phyloP scores from a whole-genome alignment of 148 eudicot genomes.

The Cornus suecica region DNA sequence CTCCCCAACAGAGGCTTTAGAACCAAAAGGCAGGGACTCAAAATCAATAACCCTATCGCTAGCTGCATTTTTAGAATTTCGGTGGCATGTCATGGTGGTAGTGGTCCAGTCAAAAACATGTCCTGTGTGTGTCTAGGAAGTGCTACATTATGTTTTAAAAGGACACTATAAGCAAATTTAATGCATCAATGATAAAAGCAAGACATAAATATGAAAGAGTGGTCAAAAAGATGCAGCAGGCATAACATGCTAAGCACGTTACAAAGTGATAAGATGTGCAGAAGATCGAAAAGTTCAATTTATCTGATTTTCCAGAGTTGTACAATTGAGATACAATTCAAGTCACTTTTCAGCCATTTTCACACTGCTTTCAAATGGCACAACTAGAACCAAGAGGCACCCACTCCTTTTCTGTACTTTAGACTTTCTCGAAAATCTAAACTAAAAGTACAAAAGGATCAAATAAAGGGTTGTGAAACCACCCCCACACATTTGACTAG shows the following conservation, averaged over 20 bases:
- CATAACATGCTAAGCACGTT: background rate
- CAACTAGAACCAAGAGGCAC: background rate
- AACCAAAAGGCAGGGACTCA: background rate
- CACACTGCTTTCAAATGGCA: constrained; percentile 1
- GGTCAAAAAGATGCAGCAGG: background rate
- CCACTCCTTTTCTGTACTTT: constrained; percentile 3
- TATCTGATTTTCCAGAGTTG: background rate
- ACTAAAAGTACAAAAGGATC: constrained; percentile 3
- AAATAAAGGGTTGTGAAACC: constrained; percentile 1
- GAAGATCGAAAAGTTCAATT: background rate
- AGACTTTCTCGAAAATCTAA: background rate
- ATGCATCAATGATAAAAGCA: background rate
- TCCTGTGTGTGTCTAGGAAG: background rate
- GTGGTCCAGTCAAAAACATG: constrained; percentile 1
- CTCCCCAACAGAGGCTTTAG: background rate
- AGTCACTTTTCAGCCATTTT: background rate
- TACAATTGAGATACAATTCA: background rate
- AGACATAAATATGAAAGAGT: background rate
- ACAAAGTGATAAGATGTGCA: background rate
- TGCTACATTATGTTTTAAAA: background rate
- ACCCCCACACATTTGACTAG: constrained; percentile 3
- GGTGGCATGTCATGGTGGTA: constrained; percentile 1
- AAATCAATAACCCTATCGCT: background rate
- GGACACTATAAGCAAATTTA: background rate
- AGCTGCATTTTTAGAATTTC: constrained; percentile 5